Evolutionary conservation across 2,329 filamentous ascomycete species (phyloP).

Genomic region (Colletotrichum viniferum): DNA sequence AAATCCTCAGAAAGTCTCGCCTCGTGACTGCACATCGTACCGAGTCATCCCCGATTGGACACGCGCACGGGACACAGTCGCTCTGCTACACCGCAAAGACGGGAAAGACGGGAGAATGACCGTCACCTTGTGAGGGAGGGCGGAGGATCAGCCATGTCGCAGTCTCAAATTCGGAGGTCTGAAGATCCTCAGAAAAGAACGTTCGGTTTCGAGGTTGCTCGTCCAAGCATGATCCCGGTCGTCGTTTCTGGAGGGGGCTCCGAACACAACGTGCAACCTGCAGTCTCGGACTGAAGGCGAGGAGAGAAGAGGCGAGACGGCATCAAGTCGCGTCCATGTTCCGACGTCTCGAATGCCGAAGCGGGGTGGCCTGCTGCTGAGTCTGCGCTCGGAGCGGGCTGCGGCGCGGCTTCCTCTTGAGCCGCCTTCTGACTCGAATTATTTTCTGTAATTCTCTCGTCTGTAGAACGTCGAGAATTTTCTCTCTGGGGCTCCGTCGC

Average conservation of each 20-base stretch:
- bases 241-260: neutral
- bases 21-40: neutral
- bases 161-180: conserved; percentile 2
- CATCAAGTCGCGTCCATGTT: conserved; percentile 3
- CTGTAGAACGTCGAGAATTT: neutral
- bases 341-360: conserved; percentile 13
- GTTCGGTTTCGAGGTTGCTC: neutral
- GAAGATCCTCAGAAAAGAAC: neutral
- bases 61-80: neutral
- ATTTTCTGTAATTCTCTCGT: neutral
- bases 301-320: neutral
- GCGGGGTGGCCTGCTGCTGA: neutral
- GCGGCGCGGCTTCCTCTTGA: neutral
- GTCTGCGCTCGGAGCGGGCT: neutral
- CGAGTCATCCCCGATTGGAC: neutral
- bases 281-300: neutral
- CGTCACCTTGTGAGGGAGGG: neutral
- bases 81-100: neutral
- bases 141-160: conserved; percentile 9
- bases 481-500: neutral
- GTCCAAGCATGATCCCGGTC: neutral
- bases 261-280: neutral
- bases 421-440: conserved; percentile 6
- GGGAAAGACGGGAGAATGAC: neutral
- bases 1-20: neutral